Conservation (phyloP, 1,139 yeast species). For the Blastobotrys persicus region DNA sequence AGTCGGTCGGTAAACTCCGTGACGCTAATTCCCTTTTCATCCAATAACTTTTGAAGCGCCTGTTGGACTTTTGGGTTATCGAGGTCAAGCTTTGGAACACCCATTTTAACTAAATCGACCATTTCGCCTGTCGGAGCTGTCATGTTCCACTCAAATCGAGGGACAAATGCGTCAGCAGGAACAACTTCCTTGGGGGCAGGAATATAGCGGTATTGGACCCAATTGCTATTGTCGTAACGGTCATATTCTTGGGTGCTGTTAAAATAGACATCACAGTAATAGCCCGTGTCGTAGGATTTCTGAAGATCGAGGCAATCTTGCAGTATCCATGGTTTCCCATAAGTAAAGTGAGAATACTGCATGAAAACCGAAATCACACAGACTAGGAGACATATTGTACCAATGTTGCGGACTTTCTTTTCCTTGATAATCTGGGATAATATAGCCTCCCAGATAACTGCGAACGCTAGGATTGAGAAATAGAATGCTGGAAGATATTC, state of each 20-base stretch:
- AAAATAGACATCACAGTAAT: conserved; percentile 12
- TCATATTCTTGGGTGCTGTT: conserved; percentile 11
- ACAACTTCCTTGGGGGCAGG: neutral
- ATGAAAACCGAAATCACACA: conserved; percentile 15
- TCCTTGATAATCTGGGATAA: neutral
- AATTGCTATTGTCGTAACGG: neutral
- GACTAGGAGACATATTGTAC: conserved; percentile 11
- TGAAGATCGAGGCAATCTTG: conserved; percentile 22
- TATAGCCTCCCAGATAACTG: conserved; percentile 13
- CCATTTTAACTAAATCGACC: neutral
- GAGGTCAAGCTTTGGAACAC: conserved; percentile 18
- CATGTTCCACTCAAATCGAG: conserved; percentile 6
- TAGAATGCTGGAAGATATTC: conserved; percentile 32
- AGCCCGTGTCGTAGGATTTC: conserved; percentile 18
- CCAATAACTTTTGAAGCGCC: conserved; percentile 20
- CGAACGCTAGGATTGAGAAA: conserved; percentile 26
- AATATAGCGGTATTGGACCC: neutral
- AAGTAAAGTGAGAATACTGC: conserved; percentile 26
- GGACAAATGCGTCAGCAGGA: conserved; percentile 1
- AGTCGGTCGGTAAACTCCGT: conserved; percentile 12
- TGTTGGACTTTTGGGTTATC: conserved; percentile 18
- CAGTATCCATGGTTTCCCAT: conserved; percentile 24
- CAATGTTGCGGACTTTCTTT: conserved; percentile 2
- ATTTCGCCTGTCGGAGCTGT: neutral
- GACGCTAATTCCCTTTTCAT: conserved; percentile 16